A percentile compares a stretch with the other conserved stretches of the same genome.
Evolutionary conservation across 139 green algal species (phyloP).

Genomic region (Spirogloea muscicola): DNA sequence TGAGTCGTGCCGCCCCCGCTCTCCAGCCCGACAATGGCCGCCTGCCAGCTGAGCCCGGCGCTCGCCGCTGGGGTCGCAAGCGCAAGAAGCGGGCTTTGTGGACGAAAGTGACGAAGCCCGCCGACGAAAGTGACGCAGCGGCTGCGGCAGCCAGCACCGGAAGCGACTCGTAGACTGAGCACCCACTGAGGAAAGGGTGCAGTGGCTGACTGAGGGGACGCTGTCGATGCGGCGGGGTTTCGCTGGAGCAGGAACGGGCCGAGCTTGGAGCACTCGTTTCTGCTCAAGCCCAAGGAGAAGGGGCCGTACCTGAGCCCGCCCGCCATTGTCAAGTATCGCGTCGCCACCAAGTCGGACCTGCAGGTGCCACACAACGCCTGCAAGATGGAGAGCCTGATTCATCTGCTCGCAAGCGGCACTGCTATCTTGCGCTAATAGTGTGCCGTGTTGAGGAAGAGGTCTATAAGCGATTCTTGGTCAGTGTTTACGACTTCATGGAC

Average conservation of each 20-base stretch:
- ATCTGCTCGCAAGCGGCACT: too few relatives aligned
- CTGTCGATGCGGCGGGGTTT: background rate
- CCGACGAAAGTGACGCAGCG: background rate
- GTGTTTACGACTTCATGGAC: too few relatives aligned
- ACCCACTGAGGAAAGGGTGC: too few relatives aligned
- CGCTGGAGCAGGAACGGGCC: background rate
- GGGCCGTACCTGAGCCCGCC: background rate
- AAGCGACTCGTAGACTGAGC: too few relatives aligned
- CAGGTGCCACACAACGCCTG: too few relatives aligned
- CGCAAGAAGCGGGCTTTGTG: background rate
- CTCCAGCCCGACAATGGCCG: background rate
- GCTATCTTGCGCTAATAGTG: too few relatives aligned
- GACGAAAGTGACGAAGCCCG: background rate
- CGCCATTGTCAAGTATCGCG: conserved; percentile 1
- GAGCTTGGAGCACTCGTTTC: background rate
- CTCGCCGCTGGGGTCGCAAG: background rate
- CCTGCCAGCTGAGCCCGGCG: background rate
- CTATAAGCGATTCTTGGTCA: too few relatives aligned
- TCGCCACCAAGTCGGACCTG: background rate
- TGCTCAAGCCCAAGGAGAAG: conserved; percentile 12
- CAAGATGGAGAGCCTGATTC: too few relatives aligned
- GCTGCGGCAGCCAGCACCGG: too few relatives aligned
- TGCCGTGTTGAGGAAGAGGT: too few relatives aligned
- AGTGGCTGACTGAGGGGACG: too few relatives aligned
- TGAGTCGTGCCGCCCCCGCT: conserved; percentile 4